Percentiles rank a stretch among this genome's conserved stretches.
These are phyloP conservation scores for Tylopilus plumbeoviolaceoides DNA, from an alignment of 768 basidiomycete species.

Conservation along the genomic window DNA sequence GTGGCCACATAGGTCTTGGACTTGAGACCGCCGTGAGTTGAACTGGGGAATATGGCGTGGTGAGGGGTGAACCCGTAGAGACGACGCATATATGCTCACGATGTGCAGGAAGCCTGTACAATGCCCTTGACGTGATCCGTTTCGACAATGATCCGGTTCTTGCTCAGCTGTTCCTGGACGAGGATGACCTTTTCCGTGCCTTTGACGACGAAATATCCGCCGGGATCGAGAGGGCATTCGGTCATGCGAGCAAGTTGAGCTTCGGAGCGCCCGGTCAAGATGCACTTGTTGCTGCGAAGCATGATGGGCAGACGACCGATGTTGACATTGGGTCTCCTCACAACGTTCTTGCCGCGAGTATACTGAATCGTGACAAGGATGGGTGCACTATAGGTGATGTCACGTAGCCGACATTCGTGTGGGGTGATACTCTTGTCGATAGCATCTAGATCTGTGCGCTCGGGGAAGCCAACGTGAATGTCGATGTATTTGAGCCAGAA, in stretches of 20 bases:
- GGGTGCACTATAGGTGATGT: conserved; percentile 91
- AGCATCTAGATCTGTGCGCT: conserved; percentile 78
- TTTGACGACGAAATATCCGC: conserved; percentile 99
- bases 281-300: conserved; percentile 94
- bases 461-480: conserved; percentile 89
- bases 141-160: conserved; percentile 99
- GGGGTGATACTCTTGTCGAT: conserved; percentile 86
- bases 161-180: conserved; percentile 97
- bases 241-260: conserved; percentile 88
- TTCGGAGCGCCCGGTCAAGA: conserved; percentile 72
- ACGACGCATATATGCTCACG: conserved; percentile 49
- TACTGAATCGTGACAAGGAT: conserved; percentile 95
- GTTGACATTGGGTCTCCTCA: conserved; percentile 75
- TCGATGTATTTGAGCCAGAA: conserved; percentile 97
- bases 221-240: conserved; percentile 97
- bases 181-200: conserved; percentile 99
- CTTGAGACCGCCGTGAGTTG: conserved; percentile 80
- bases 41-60: conserved; percentile 39
- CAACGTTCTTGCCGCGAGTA: conserved; percentile 85
- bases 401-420: conserved; percentile 94
- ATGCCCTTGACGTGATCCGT: conserved; percentile 84
- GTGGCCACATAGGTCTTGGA: conserved; percentile 98
- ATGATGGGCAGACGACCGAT: conserved; percentile 95
- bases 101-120: conserved; percentile 94
- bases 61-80: conserved; percentile 7